Evolutionary conservation across 768 basidiomycete species (phyloP).

Genomic region (Podaxis mareebaensis): DNA sequence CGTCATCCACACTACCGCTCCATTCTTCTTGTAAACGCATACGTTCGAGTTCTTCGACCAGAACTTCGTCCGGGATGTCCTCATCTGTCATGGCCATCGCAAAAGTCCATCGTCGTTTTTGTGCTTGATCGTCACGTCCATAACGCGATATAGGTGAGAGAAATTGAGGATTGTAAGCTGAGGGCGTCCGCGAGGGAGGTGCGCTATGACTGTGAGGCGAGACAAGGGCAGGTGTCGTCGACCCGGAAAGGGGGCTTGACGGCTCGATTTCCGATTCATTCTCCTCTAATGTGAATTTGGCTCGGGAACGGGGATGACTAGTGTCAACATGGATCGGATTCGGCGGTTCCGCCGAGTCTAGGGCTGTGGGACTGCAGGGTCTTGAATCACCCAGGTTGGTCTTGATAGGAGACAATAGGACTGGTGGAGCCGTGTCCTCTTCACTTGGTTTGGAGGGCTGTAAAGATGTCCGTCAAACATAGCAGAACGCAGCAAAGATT

Average conservation of each 20-base stretch:
- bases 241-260: slow-evolving; percentile 8
- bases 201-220: slow-evolving; percentile 8
- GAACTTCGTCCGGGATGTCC: slow-evolving; percentile 48
- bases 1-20: slow-evolving; percentile 19
- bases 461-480: neutral
- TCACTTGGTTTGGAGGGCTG: neutral
- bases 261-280: slow-evolving; percentile 11
- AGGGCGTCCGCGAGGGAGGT: slow-evolving; percentile 3
- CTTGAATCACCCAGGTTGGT: slow-evolving; percentile 1
- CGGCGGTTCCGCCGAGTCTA: slow-evolving; percentile 1
- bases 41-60: slow-evolving; percentile 48
- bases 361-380: neutral
- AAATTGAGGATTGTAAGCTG: slow-evolving; percentile 11
- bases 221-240: neutral
- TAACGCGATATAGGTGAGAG: slow-evolving; percentile 8
- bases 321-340: slow-evolving; percentile 3
- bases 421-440: neutral
- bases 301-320: neutral
- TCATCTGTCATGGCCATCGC: slow-evolving; percentile 53
- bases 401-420: neutral
- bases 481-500: neutral
- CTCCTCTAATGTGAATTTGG: slow-evolving; percentile 13
- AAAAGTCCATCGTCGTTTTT: slow-evolving; percentile 34
- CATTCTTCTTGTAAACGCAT: slow-evolving; percentile 29
- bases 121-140: neutral